Evolutionary conservation across 495 filamentous ascomycete genomes (phyloP).

Genomic region (Letharia lupina): DNA sequence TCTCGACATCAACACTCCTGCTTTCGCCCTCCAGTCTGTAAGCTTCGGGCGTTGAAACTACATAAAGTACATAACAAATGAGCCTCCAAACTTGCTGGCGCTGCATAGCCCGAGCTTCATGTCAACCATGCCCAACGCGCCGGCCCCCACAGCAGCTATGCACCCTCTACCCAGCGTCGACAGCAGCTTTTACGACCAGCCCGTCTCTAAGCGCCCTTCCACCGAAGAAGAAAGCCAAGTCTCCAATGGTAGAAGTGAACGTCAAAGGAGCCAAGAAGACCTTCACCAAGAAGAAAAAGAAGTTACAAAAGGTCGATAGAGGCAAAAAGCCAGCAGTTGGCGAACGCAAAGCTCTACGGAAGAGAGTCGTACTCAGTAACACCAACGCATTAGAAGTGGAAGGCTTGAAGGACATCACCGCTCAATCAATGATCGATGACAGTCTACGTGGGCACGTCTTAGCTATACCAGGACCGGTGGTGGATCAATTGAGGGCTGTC

Average conservation of each 20-base stretch:
- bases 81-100: constrained; percentile 59
- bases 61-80: constrained; percentile 36
- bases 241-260: constrained; percentile 29
- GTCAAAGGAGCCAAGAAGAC: constrained; percentile 31
- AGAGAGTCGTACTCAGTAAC: constrained; percentile 85
- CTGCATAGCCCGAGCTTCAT: constrained; percentile 53
- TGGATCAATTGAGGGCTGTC: constrained; percentile 70
- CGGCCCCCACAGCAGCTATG: constrained; percentile 31
- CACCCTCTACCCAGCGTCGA: constrained; percentile 27
- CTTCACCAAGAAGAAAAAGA: constrained; percentile 44
- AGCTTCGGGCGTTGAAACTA: constrained; percentile 1
- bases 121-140: constrained; percentile 22
- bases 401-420: constrained; percentile 52
- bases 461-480: constrained; percentile 55
- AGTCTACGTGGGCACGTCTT: constrained; percentile 55
- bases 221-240: constrained; percentile 29
- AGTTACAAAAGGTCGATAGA: constrained; percentile 33
- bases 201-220: constrained; percentile 32
- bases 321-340: constrained; percentile 53
- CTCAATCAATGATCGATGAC: constrained; percentile 45
- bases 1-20: neutral
- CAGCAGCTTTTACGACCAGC: constrained; percentile 34
- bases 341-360: constrained; percentile 79
- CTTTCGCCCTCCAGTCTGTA: neutral
- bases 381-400: constrained; percentile 75